Base-by-base conservation (phyloP, 306 rosid genomes). In the Vachellia pachyceras region DNA sequence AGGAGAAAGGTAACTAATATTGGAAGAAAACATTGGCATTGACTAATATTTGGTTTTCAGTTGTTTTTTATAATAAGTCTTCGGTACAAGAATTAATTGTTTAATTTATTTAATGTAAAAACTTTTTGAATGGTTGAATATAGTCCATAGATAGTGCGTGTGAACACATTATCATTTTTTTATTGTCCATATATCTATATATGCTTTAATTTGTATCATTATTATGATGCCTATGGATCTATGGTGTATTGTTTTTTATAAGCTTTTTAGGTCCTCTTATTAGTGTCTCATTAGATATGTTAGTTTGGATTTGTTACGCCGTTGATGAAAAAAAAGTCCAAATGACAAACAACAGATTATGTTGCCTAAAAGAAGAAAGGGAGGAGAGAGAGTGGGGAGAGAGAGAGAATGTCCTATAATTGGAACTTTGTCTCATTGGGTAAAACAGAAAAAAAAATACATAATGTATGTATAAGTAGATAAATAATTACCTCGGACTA, bases 61-160 rank as follows among this genome's bases (percentile, higher is more conserved):
- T 64, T 64, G 44, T 2, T 58, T 61, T 29, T 29, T 29, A 61
- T 61, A 61, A 61, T 12, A 9, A 61, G 12, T 29, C n/a, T 11
- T 11, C 29, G 39, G n/a, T 33, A 8, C 39, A 23, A 25, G 4
- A 68, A 42, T 36, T 74, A 71, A 50, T 36, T 78, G 57, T 46
- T 50, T 85, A 39, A 23, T 61, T 64, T 68, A 57, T 77, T 81
- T 77, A n/a, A 42, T 79, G 76, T n/a, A 29, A 54, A 12, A 10
- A 55, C 60, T 49, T 73, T 64, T 33, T 40, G 23, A 79, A 67
- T 72, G 84, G 36, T 45, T 71, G 40, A 75, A 82, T 70, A 12
- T 70, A 76, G 67, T 66, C 63, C 69, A 35, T 41, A n/a, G 72
- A 40, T 75, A 18, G 25, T 69, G 76, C 74, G 69, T 82, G 20